Evolutionary conservation across 805 yeast species (phyloP), one percentile per base, ranked within the genome.

Genomic region (Grigorovia humatica): DNA sequence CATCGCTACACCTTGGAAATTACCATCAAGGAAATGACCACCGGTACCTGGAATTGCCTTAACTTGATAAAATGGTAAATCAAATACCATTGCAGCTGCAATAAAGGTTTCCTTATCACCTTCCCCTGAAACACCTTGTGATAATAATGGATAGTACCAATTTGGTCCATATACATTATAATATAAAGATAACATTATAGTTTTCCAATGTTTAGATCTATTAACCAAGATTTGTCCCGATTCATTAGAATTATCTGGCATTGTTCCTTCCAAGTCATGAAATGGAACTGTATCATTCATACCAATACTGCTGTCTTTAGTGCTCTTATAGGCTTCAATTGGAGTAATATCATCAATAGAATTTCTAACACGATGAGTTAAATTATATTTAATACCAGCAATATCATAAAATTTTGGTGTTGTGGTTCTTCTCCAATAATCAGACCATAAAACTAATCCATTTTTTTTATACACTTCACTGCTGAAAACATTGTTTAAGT

Each of bases 361-460:
- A 48, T 63, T 59, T 66, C 78, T 55, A 53, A 70, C 70, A 20
- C 66, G 70, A 49, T 57, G 70, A 52, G 56, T 70, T 46, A 62
- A 59, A 32, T 77, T 74, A 1, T 80, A 70, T 48, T 69, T 58
- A 13, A 80, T 70, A 2, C 80, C 85, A 0, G 87, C 87, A 56
- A 88, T 80, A 32, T 79, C 77, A 66, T 84, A 88, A 59, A 77
- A 83, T 42, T 70, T 69, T 7, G 96, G 95, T 1, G 86, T 78
- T 1, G 90, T 85, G 7, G 90, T 81, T 57, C 96, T 75, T 66
- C 83, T 78, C 96, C 96, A 88, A 66, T 81, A 88, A 67, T 88
- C 96, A 1, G 95, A 95, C 91, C 95, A 88, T 27, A 81, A 65
- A 27, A 82, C 68, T 64, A 79, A 67, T 52, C 82, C 79, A 53